A percentile compares a stretch with the other conserved stretches of the same genome.
Evolutionary conservation across 108 stramenopile species (phyloP).

Genomic region (Hondaea fermentalgiana): DNA sequence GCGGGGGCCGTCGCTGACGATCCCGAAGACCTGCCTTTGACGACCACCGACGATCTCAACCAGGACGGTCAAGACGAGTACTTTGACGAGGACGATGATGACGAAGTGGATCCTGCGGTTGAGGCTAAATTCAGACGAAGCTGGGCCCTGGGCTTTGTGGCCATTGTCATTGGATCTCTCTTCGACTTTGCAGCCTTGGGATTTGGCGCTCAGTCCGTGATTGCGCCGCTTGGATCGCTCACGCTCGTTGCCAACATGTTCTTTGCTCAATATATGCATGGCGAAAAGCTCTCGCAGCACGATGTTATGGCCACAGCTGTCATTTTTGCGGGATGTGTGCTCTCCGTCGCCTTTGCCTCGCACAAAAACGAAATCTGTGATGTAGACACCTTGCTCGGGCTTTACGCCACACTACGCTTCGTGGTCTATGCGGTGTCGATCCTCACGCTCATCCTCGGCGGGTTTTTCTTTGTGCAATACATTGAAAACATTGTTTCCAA

Average conservation of each 20-base stretch:
- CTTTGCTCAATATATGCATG: neutral
- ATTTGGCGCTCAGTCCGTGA: slow-evolving; percentile 19
- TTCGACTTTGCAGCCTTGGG: slow-evolving; percentile 19
- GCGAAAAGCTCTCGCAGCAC: neutral
- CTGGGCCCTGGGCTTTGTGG: neutral
- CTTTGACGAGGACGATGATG: neutral
- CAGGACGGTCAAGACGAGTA: no score
- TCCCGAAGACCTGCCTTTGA: no score
- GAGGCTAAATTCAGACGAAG: neutral
- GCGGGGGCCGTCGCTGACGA: neutral
- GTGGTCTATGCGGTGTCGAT: neutral
- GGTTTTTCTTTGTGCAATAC: neutral
- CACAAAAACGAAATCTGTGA: slow-evolving; percentile 8
- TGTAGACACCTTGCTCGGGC: neutral
- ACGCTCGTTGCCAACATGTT: neutral
- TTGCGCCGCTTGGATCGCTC: neutral
- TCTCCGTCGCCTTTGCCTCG: slow-evolving; percentile 13
- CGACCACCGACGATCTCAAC: no score
- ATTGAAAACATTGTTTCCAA: neutral
- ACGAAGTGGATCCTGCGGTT: neutral
- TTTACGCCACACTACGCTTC: neutral
- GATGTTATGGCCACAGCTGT: neutral
- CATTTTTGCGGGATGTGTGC: neutral
- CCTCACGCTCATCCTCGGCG: neutral
- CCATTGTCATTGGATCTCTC: neutral